Evolutionary conservation across 2,329 filamentous ascomycete species (phyloP), one percentile per base, ranked within the genome.

Genomic region (Neodidymelliopsis sp.): DNA sequence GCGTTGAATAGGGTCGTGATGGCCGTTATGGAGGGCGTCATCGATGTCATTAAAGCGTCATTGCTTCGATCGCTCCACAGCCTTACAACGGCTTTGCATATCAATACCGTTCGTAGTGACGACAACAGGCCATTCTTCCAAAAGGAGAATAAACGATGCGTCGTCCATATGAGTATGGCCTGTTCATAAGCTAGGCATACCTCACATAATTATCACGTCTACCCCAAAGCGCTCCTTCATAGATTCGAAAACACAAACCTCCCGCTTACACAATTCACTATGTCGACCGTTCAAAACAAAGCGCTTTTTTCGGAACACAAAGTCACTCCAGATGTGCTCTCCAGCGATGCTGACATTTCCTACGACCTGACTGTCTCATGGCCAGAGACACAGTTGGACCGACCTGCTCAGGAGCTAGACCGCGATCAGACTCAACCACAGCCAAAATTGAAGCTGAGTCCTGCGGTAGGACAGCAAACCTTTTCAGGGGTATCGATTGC

Each of bases 291-390:
- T 13, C 33, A 29, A 12, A 38, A 43, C 28, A 49, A 28, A 6
- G 46, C 46, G 9, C 46, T 49, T 2, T 38, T 49, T 19, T 49
- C 39, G 11, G 20, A 49, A 18, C 28, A 49, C 39, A 60, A 59
- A n/a, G 48, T 63, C 13, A 60, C 61, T 6, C 56, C 59, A 13
- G 57, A 60, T 28, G 57, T 62, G 3, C 39, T 63, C 4, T 47
- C 57, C 1, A 51, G 31, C 7, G 40, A 34, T 28, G 35, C 52
- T 2, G 39, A 47, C 11, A 25, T 56, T 4, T 38, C 49, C 11
- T 59, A 62, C 47, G 16, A 56, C 9, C 25, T 63, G 33, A 53
- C 19, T 3, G 40, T 59, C 16, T 36, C 51, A 31, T 63, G 59
- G 47, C 52, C 55, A 6, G 51, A 56, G 16, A 43, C 54, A 2